Evolutionary conservation across 371 early-diverging fungal species (phyloP).

Genomic region (Capillidium rhysosporum): DNA sequence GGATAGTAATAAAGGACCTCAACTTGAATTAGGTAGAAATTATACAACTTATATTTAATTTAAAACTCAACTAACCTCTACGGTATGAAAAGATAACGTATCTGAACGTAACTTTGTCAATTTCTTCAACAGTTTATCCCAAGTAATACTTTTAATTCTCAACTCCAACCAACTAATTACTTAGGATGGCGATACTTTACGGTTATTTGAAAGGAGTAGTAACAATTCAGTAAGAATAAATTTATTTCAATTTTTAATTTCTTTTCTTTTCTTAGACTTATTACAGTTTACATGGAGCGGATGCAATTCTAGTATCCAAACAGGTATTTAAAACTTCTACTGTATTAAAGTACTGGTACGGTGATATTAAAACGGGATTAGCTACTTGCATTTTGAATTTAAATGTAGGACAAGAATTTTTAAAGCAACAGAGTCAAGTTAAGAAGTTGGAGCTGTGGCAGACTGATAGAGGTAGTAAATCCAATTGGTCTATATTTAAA

Average conservation of each 20-base stretch:
- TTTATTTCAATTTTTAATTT: not conserved
- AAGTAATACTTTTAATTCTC: no score
- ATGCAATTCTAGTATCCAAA: slow-evolving; percentile 66
- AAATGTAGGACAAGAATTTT: slow-evolving; percentile 44
- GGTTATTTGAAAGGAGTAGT: slow-evolving; percentile 47
- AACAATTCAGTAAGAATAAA: slow-evolving; percentile 15
- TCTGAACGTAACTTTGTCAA: no score
- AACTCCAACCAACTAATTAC: not conserved
- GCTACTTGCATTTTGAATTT: slow-evolving; percentile 60
- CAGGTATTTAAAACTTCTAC: slow-evolving; percentile 72
- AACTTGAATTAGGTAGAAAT: no score
- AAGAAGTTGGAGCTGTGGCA: slow-evolving; percentile 68
- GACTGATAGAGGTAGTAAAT: slow-evolving; percentile 19
- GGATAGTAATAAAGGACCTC: no score
- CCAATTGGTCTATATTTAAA: not conserved
- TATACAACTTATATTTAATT: no score
- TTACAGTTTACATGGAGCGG: slow-evolving; percentile 76
- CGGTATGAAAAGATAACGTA: no score
- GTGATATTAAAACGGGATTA: slow-evolving; percentile 27
- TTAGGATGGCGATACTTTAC: slow-evolving; percentile 27
- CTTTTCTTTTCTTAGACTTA: slow-evolving; percentile 20
- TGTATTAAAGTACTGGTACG: slow-evolving; percentile 76
- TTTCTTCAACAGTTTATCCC: no score
- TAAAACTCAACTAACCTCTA: no score
- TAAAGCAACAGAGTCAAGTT: slow-evolving; percentile 53